Base-by-base conservation (phyloP, 148 eudicot species). In the Chenopodium berlandieri region DNA sequence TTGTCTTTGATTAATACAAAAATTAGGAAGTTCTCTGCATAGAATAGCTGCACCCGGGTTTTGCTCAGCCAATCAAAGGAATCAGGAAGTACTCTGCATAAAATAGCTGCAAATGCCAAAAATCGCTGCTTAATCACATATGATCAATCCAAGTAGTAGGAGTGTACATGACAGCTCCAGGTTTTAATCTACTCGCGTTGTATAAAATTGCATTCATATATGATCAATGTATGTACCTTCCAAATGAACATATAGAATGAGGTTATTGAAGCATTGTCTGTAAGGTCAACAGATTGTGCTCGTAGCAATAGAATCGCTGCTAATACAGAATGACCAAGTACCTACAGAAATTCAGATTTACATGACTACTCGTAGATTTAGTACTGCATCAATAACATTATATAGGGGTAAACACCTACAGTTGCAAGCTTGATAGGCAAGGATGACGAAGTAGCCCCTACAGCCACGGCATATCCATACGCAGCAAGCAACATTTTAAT, bases 231-330 rank as follows among this genome's bases (percentile, higher is more conserved):
- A 84, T 54, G 9, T 82, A 68, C 91, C 89, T 89, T 89, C 91
- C 91, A 89, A 60, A 89, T 89, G 78, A 85, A 87, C 89, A 89
- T 87, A 75, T 89, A 89, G 68, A 89, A 86, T 0, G 87, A 81
- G 13, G 89, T 83, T 17, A 89, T 76, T 23, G 91, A 89, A 47
- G 75, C 75, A 73, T 89, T 87, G 75, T 79, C 82, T 9, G 30
- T 22, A 20, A 89, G 84, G 67, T 89, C 70, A 65, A 87, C 85
- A 40, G 82, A 82, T 73, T 75, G 80, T 73, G 91, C 88, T 73
- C 77, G 73, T n/a, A 67, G 20, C 84, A 84, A 83, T 8, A 89
- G 68, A 30, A 83, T 31, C 7, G 50, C 79, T 70, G 88, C 91
- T 73, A 89, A 79, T 66, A 76, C 54, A 23, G 69, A 67, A 78